Evolutionary conservation across 176 grass and related monocot species (phyloP).

Genomic region (Phoenix roebelenii): DNA sequence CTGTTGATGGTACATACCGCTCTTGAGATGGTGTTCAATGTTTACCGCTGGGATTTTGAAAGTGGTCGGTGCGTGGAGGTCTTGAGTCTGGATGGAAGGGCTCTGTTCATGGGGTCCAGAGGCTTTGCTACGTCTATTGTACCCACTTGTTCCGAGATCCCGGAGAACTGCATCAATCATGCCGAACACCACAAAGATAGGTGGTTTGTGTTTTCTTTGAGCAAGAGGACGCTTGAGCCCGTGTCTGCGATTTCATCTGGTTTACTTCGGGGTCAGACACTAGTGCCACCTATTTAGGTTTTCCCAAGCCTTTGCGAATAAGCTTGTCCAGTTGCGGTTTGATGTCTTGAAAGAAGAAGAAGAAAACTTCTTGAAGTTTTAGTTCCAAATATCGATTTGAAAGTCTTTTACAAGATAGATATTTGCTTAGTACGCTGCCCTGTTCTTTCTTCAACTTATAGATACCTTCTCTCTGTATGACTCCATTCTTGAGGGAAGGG

Average conservation of each 20-base stretch:
- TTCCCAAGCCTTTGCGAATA: conserved; percentile 55
- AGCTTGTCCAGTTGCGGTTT: no score
- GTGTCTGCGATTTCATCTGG: conserved; percentile 22
- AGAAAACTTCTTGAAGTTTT: no score
- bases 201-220: conserved; percentile 43
- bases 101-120: conserved; percentile 37
- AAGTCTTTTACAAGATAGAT: no score
- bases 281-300: conserved; percentile 38
- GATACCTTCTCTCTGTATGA: no score
- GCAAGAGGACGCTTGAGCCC: conserved; percentile 24
- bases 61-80: conserved; percentile 32
- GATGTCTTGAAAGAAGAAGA: no score
- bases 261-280: conserved; percentile 22
- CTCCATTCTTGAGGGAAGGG: no score
- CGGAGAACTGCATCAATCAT: conserved; percentile 44
- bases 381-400: no score
- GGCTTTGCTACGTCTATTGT: conserved; percentile 46
- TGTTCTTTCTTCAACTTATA: no score
- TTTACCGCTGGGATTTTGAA: conserved; percentile 33
- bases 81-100: conserved; percentile 29
- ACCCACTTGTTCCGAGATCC: conserved; percentile 24
- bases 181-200: conserved; percentile 18
- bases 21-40: not conserved
- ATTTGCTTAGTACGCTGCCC: no score
- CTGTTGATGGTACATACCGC: conserved; percentile 1